Evolutionary conservation across 805 yeast species (phyloP).

Genomic region (Metschnikowia vanudenii): DNA sequence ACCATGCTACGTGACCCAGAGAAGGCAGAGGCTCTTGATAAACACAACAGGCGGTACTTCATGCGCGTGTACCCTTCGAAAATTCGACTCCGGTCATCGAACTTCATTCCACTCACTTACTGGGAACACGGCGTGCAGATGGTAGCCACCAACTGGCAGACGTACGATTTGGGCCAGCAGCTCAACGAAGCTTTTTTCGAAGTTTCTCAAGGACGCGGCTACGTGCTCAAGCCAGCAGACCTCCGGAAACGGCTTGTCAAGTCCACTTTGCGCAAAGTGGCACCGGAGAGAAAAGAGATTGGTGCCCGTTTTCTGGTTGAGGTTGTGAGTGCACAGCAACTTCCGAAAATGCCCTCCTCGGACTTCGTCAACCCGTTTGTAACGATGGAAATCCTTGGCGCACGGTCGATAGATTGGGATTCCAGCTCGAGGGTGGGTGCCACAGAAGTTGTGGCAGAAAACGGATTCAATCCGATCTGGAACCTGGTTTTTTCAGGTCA

Average conservation of each 20-base stretch:
- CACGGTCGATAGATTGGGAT: slow-evolving; percentile 27
- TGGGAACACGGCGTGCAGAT: slow-evolving; percentile 90
- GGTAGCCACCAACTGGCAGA: slow-evolving; percentile 98
- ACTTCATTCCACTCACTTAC: slow-evolving; percentile 72
- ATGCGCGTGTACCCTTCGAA: slow-evolving; percentile 89
- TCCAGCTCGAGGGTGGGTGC: slow-evolving; percentile 5
- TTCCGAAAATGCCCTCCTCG: slow-evolving; percentile 60
- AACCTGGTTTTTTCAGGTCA: slow-evolving; percentile 50
- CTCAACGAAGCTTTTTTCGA: slow-evolving; percentile 81
- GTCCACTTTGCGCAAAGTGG: slow-evolving; percentile 16
- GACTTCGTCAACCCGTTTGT: slow-evolving; percentile 58
- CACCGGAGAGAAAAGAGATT: slow-evolving; percentile 8
- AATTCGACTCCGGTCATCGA: slow-evolving; percentile 70
- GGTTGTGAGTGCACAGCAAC: slow-evolving; percentile 79
- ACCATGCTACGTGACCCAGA: slow-evolving; percentile 61
- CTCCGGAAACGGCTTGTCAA: slow-evolving; percentile 39
- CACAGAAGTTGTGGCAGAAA: slow-evolving; percentile 44
- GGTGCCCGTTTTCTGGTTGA: slow-evolving; percentile 25
- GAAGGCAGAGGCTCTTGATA: slow-evolving; percentile 55
- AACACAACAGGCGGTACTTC: slow-evolving; percentile 72
- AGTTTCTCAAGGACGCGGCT: slow-evolving; percentile 61
- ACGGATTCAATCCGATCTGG: slow-evolving; percentile 92
- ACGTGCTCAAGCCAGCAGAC: slow-evolving; percentile 67
- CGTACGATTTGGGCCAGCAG: slow-evolving; percentile 86
- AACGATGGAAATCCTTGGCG: slow-evolving; percentile 58